Evolutionary conservation across 371 early-diverging fungal species (phyloP).

Genomic region (Smittium mucronatum): DNA sequence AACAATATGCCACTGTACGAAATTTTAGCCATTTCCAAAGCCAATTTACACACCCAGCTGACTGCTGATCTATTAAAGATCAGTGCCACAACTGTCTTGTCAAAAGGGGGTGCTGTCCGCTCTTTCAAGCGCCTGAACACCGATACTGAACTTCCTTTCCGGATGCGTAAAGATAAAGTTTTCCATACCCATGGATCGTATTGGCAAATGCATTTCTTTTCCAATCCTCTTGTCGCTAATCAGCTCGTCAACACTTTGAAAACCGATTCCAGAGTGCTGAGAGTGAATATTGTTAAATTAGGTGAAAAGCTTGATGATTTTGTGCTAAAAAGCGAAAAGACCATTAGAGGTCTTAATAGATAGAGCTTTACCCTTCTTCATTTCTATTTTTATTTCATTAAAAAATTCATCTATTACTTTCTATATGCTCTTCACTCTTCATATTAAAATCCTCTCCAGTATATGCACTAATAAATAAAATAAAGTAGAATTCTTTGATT

Average conservation of each 20-base stretch:
- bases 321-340: background rate
- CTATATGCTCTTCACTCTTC: too few relatives aligned
- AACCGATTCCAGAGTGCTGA: slow-evolving; percentile 23
- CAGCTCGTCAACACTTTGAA: slow-evolving; percentile 22
- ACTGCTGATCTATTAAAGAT: slow-evolving; percentile 19
- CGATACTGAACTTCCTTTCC: slow-evolving; percentile 26
- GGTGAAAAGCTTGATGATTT: slow-evolving; percentile 14
- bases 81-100: slow-evolving; percentile 24
- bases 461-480: too few relatives aligned
- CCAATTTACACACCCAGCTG: slow-evolving; percentile 16
- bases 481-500: too few relatives aligned
- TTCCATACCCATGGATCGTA: slow-evolving; percentile 27
- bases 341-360: background rate
- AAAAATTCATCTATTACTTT: too few relatives aligned
- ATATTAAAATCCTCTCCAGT: too few relatives aligned
- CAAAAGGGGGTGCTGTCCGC: slow-evolving; percentile 30
- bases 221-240: slow-evolving; percentile 22
- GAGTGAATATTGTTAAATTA: slow-evolving; percentile 28
- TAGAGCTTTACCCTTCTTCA: too few relatives aligned
- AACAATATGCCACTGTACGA: slow-evolving; percentile 32
- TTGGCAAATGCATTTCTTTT: slow-evolving; percentile 32
- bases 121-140: slow-evolving; percentile 28
- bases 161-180: slow-evolving; percentile 30
- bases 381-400: too few relatives aligned
- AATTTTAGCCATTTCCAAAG: slow-evolving; percentile 25